Evolutionary conservation across 345 rosid species (phyloP).

Genomic region (Rubroshorea leprosula): DNA sequence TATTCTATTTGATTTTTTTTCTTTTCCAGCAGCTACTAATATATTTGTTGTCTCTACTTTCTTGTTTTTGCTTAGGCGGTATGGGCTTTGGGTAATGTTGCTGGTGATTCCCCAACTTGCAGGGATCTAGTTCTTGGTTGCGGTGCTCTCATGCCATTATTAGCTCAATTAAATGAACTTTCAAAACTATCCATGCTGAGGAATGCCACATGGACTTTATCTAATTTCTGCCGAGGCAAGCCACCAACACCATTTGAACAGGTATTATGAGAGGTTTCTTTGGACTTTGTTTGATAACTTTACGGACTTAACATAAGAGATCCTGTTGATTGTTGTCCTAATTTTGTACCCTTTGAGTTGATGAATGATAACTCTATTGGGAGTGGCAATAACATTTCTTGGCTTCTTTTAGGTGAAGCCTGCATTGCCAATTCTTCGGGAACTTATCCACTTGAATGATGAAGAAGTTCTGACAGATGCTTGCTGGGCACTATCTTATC

Average conservation of each 20-base stretch:
- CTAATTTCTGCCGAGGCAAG: constrained; percentile 72
- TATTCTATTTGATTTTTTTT: background rate
- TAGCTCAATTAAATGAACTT: constrained; percentile 58
- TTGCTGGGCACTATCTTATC: no score
- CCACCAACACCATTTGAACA: constrained; percentile 71
- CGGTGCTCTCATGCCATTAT: constrained; percentile 62
- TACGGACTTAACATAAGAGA: no score
- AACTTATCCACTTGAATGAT: constrained; percentile 62
- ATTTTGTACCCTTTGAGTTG: no score
- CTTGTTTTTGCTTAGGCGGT: constrained; percentile 40
- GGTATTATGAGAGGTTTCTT: no score
- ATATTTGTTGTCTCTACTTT: no score
- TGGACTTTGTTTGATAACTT: no score
- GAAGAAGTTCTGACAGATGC: constrained; percentile 89
- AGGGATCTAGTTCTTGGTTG: constrained; percentile 61
- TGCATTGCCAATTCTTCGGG: constrained; percentile 66
- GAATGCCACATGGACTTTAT: constrained; percentile 76
- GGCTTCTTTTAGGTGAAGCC: constrained; percentile 61
- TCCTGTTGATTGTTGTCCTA: no score
- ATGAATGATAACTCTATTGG: no score
- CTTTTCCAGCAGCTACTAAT: background rate
- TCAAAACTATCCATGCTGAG: constrained; percentile 69
- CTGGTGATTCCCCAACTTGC: constrained; percentile 67
- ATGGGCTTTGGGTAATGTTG: constrained; percentile 80
- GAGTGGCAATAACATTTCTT: background rate